phyloP scores from a whole-genome alignment of 176 grass and related monocot genomes.

The Aegilops bicornis region DNA sequence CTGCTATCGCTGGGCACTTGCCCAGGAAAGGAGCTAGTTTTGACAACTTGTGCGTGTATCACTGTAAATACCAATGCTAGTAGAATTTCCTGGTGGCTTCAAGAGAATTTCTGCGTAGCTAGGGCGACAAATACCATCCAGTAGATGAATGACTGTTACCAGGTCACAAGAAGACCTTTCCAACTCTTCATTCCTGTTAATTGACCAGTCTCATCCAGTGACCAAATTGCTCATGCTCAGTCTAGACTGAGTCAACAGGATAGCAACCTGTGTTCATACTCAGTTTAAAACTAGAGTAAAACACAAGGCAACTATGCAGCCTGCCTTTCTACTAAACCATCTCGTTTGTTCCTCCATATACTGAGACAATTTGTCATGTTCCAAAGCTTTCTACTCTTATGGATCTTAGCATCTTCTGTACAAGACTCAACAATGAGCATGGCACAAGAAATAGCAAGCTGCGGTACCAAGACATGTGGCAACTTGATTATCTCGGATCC shows the following conservation, averaged over 20 bases:
- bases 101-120: background rate
- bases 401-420: background rate
- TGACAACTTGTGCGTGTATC: background rate
- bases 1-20: background rate
- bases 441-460: conserved; percentile 6
- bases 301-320: background rate
- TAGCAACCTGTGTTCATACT: background rate
- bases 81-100: background rate
- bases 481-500: conserved; percentile 21
- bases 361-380: background rate
- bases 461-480: conserved; percentile 21
- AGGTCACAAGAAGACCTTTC: background rate
- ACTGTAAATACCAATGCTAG: background rate
- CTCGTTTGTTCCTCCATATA: background rate
- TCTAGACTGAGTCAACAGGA: background rate
- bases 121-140: background rate
- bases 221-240: background rate
- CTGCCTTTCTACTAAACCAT: background rate
- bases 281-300: background rate
- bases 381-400: background rate
- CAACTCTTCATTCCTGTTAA: background rate
- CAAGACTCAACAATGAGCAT: background rate
- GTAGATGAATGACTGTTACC: background rate
- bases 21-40: background rate
- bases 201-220: background rate